Base-by-base conservation (phyloP, 2,329 filamentous ascomycete genomes). In the Cyphellophora europaea region DNA sequence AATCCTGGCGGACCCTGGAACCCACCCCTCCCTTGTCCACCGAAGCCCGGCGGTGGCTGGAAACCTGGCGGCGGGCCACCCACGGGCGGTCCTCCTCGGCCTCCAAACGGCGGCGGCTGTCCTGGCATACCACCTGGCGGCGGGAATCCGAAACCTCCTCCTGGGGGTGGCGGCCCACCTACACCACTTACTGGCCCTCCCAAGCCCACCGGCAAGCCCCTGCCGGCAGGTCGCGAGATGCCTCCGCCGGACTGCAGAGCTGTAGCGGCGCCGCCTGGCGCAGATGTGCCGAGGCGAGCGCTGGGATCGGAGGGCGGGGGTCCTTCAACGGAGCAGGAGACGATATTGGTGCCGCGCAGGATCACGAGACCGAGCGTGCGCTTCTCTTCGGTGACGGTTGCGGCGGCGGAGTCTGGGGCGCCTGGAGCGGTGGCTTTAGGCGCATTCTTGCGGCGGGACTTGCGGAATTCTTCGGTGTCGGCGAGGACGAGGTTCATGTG, bases 401-500 rank as follows among this genome's bases (percentile, higher is more conserved):
- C 67, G 32, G 72, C 60, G 33, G 74, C 66, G 48, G 76, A 72
- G 37, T 71, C 71, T 47, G 77, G 69, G 42, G 72, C 72, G 14
- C 79, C 75, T 28, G 81, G 77, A 33, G 59, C 53, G 30, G 60
- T 57, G n/a, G 72, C 62, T 35, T 74, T 66, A 67, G 91, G 93
- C 50, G 76, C 72, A 52, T 80, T 76, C 69, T 82, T 89, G 62
- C 83, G 77, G 69, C 91, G 93, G 44, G 89, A 80, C 57, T 82
- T 82, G 59, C 88, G 83, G 63, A 94, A 95, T 62, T 96, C 89
- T 74, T 98, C 91, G 49, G 91, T 96, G 57, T 98, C 91, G 63
- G 89, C 91, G 44, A 98, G 82, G 43, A 98, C 91, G 48, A 98
- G 77, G 62, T 98, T 98, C 91, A 98, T 98, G 65, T 98, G 91